Percentiles rank a stretch among this genome's conserved stretches.
Conservation (phyloP, 1,139 yeast genomes). For the Sugiyamaella japonica region DNA sequence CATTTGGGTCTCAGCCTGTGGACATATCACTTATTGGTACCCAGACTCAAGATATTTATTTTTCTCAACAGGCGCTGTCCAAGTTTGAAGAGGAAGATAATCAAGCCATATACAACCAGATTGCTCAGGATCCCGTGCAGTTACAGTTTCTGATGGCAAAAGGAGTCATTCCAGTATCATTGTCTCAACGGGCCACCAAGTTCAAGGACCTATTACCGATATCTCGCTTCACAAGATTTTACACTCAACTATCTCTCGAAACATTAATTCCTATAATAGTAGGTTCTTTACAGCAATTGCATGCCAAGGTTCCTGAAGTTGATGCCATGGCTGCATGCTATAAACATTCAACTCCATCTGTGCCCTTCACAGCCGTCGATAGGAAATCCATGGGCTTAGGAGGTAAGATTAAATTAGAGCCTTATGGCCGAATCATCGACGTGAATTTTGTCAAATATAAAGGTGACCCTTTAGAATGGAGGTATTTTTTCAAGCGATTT, state of each 20-base stretch:
- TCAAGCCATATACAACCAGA: constrained; percentile 42
- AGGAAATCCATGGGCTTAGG: constrained; percentile 48
- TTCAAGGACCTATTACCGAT: constrained; percentile 41
- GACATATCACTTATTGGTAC: constrained; percentile 7
- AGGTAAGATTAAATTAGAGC: constrained; percentile 50
- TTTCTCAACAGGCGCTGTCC: constrained; percentile 25
- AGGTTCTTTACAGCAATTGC: constrained; percentile 46
- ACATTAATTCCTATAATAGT: constrained; percentile 45
- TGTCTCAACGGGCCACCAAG: constrained; percentile 36
- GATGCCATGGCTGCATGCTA: constrained; percentile 25
- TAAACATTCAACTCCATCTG: constrained; percentile 29
- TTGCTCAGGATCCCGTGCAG: constrained; percentile 51
- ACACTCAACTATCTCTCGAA: constrained; percentile 47
- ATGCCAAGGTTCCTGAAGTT: constrained; percentile 36
- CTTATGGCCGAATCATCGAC: constrained; percentile 30
- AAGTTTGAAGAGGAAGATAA: constrained; percentile 27
- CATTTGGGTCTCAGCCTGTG: constrained; percentile 18
- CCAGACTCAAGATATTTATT: constrained; percentile 14
- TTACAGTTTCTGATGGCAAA: constrained; percentile 46
- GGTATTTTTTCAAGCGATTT: constrained; percentile 56
- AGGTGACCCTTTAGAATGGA: constrained; percentile 72
- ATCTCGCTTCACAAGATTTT: constrained; percentile 52
- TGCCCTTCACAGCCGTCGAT: constrained; percentile 49
- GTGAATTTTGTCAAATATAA: constrained; percentile 54
- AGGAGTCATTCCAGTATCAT: constrained; percentile 31